Base-by-base conservation (phyloP, 495 filamentous ascomycete species). In the Cryomyces minteri region DNA sequence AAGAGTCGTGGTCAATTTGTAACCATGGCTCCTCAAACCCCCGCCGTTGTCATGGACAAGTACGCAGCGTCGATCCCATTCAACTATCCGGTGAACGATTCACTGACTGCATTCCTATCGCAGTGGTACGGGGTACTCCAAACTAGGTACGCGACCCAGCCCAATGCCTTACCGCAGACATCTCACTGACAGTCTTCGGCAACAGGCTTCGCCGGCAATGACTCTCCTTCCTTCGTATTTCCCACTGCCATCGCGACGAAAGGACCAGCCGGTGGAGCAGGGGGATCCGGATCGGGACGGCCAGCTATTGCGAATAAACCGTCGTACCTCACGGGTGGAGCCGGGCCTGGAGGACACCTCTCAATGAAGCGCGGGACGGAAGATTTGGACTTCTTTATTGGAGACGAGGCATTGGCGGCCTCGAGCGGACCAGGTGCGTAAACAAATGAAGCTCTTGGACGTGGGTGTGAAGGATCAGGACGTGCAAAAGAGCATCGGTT, bases 41-140 rank as follows among this genome's bases (percentile, higher is more conserved):
- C 90, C 51, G 90, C 90, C 82, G 92, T 98, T 94, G 90, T 98
- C 84, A 98, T 98, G 85, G 90, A 98, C 90, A 98, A 98, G 90
- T 98, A 79, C 55, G 90, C 73, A 49, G 41, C 34, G 34, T 54
- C 40, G 37, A 34, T 40, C 42, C 43, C 46, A 43, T 44, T 45
- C 32, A 51, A 32, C n/a, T 32, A 10, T 38, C 34, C 12, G 12
- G 34, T 25, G 34, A 38, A 9, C 34, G 9, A 38, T 9, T 38
- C 3, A 14, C 34, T 38, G 12, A 38, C 12, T 10, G 34, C 34
- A 44, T 60, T 43, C 6, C 25, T 42, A 3, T 43, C 39, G 37
- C 59, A 98, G 90, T 80, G 90, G 90, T 65, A 98, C 90, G 67
- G 90, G 90, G 48, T 98, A 88, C 63, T 94, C 90, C 36, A 98